Base-by-base conservation (phyloP, 306 rosid genomes). In the Elaeagnus macrophylla region DNA sequence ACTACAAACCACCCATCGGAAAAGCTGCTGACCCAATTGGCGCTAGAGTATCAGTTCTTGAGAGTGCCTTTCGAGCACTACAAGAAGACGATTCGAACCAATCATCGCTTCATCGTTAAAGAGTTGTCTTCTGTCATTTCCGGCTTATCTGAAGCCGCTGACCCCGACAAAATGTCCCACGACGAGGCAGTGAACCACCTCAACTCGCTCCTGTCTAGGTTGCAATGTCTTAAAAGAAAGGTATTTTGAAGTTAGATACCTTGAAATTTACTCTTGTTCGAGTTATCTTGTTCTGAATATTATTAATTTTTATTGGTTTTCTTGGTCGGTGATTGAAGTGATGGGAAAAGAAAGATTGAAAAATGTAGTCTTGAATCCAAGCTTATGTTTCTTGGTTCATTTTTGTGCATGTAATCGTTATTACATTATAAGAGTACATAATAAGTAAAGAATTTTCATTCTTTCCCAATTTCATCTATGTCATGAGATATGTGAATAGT, bases 51-150 rank as follows among this genome's bases (percentile, higher is more conserved):
- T 69, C 99, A 91, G 82, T 82, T 91, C 64, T 65, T 91, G n/a
- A 75, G 96, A 66, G 96, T 87, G 68, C 99, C 99, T n/a, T 91
- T 87, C 57, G 99, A 91, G 77, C 83, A 84, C 76, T 91, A 76
- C 95, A 91, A 84, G 89, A 91, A 87, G 73, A 75, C 93, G 74
- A 81, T 87, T 78, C 96, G 99, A 7, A 75, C 85, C 64, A 84
- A 84, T 77, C 86, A 91, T 66, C 96, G 99, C 53, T 69, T 65
- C 62, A 76, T 67, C 56, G 95, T 87, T 78, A 87, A 82, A 64
- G 99, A 87, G 68, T 66, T 91, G 55, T 80, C 89, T 32, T 72
- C 95, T 57, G 93, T 91, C 43, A 77, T 91, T 44, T 70, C 79
- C 56, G 73, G 82, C 68, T 85, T 84, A 58, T 12, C 57, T 15